phyloP scores from a whole-genome alignment of 768 basidiomycete genomes.

The Boletus speciosus region DNA sequence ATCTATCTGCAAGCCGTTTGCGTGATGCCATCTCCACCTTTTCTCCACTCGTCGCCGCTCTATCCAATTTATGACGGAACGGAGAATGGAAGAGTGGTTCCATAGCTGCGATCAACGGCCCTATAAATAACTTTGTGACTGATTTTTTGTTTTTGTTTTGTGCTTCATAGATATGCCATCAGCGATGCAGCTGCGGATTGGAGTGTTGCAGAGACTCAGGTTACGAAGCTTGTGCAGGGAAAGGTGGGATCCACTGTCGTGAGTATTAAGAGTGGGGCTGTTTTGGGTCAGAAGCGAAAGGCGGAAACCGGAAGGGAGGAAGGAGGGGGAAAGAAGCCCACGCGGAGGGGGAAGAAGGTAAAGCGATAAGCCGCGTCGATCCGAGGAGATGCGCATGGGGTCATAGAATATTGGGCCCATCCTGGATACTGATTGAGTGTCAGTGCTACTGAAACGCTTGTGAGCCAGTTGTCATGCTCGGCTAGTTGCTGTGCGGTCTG shows the following conservation, averaged over 20 bases:
- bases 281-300: constrained; percentile 59
- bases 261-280: constrained; percentile 56
- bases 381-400: background rate
- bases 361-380: constrained; percentile 27
- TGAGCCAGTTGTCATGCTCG: background rate
- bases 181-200: constrained; percentile 69
- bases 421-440: background rate
- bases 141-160: background rate
- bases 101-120: background rate
- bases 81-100: background rate
- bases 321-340: constrained; percentile 45
- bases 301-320: constrained; percentile 31
- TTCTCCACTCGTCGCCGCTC: constrained; percentile 6
- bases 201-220: constrained; percentile 70
- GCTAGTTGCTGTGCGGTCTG: background rate
- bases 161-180: constrained; percentile 62
- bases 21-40: background rate
- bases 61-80: background rate
- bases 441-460: background rate
- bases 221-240: constrained; percentile 45
- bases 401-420: background rate
- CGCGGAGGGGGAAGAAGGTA: constrained; percentile 43
- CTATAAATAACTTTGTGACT: background rate
- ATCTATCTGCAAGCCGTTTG: background rate
- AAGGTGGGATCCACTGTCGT: constrained; percentile 64